Conservation (phyloP, 2,329 filamentous ascomycete genomes). For the Huntiella bhutanensis region DNA sequence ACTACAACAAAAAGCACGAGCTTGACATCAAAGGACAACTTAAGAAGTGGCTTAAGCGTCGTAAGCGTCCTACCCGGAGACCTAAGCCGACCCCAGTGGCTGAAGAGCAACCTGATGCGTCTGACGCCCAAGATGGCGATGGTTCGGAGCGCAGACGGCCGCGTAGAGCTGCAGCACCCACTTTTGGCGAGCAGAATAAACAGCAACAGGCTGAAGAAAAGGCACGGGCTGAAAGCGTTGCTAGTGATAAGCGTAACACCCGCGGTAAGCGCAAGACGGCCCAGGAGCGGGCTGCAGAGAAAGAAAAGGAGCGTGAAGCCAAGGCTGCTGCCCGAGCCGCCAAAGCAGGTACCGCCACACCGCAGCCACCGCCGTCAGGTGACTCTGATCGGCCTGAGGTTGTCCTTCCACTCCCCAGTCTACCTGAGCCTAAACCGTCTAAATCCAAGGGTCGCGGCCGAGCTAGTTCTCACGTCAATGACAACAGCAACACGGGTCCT, state of each 20-base stretch:
- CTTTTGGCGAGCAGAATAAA: constrained; percentile 41
- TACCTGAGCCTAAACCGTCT: constrained; percentile 18
- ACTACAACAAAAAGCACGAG: constrained; percentile 62
- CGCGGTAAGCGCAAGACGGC: constrained; percentile 14
- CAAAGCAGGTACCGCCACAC: constrained; percentile 24
- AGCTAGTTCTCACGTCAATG: constrained; percentile 31
- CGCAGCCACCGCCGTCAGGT: constrained; percentile 4
- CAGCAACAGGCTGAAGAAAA: constrained; percentile 9
- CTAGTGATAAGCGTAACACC: constrained; percentile 5
- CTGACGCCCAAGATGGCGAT: constrained; percentile 36
- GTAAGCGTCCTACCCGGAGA: constrained; percentile 38
- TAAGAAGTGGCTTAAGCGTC: constrained; percentile 41
- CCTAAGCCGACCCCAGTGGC: constrained; percentile 45
- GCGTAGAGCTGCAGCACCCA: constrained; percentile 49
- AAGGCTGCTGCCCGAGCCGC: constrained; percentile 5
- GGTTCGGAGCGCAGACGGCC: constrained; percentile 41
- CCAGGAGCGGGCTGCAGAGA: constrained; percentile 28
- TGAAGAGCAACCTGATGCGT: constrained; percentile 45
- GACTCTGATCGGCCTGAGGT: not conserved
- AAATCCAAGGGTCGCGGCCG: constrained; percentile 30
- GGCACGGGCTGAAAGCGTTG: constrained; percentile 5
- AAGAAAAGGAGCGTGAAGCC: constrained; percentile 22
- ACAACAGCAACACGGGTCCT: constrained; percentile 20
- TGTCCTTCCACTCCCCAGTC: constrained; percentile 4
- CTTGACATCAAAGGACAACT: constrained; percentile 61